Evolutionary conservation across 2,329 filamentous ascomycete species (phyloP).

Genomic region (Phyllosticta paracitricarpa): DNA sequence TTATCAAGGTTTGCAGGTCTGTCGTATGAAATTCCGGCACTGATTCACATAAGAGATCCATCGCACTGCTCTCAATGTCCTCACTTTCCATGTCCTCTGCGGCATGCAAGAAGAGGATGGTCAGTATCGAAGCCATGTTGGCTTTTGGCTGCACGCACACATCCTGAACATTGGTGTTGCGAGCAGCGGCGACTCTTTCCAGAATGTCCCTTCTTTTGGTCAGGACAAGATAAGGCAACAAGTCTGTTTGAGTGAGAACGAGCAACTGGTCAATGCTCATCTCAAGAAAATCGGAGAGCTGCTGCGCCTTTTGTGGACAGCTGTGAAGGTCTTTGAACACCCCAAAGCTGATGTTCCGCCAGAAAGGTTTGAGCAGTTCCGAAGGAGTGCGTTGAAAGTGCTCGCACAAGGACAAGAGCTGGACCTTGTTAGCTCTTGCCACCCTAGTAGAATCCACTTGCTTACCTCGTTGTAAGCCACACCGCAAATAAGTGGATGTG

Average conservation of each 20-base stretch:
- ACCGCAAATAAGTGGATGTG: slow-evolving; percentile 67
- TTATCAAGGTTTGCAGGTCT: slow-evolving; percentile 58
- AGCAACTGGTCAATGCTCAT: slow-evolving; percentile 68
- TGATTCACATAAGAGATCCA: slow-evolving; percentile 57
- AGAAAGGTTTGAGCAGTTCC: slow-evolving; percentile 75
- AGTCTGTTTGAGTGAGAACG: slow-evolving; percentile 65
- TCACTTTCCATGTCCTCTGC: slow-evolving; percentile 45
- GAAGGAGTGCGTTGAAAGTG: slow-evolving; percentile 51
- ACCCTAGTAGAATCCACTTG: neutral
- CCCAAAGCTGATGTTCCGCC: slow-evolving; percentile 72
- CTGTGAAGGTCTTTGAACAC: slow-evolving; percentile 72
- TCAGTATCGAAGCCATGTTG: slow-evolving; percentile 50
- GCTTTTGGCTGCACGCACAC: slow-evolving; percentile 44
- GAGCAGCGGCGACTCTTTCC: slow-evolving; percentile 66
- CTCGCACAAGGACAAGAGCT: slow-evolving; percentile 63
- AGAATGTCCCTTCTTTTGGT: slow-evolving; percentile 69
- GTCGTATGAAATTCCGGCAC: slow-evolving; percentile 58
- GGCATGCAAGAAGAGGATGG: slow-evolving; percentile 47
- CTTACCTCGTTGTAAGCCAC: slow-evolving; percentile 71
- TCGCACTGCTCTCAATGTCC: slow-evolving; percentile 51
- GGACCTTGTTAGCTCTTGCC: slow-evolving; percentile 1
- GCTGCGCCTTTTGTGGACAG: slow-evolving; percentile 71
- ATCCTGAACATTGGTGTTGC: slow-evolving; percentile 48
- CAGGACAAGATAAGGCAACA: slow-evolving; percentile 77
- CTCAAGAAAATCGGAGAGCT: slow-evolving; percentile 71